A percentile compares a stretch with the other conserved stretches of the same genome.
Evolutionary conservation across 768 basidiomycete species (phyloP).

Genomic region (Termitomyces sp.): DNA sequence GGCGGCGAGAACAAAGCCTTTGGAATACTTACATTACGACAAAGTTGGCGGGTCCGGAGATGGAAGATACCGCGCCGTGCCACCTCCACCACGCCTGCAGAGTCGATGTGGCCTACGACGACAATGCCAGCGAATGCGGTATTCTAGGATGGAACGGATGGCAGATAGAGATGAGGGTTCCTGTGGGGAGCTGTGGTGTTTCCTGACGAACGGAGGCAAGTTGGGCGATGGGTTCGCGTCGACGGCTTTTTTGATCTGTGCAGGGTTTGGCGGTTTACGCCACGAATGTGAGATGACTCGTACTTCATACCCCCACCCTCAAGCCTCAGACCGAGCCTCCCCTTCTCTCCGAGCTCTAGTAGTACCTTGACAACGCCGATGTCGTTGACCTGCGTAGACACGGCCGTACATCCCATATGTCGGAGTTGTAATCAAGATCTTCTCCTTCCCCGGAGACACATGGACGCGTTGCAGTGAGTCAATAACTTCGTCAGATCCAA

Average conservation of each 20-base stretch:
- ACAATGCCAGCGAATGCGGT: constrained; percentile 89
- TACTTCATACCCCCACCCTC: constrained; percentile 80
- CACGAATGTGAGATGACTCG: constrained; percentile 15
- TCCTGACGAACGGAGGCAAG: constrained; percentile 95
- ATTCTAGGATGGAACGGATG: constrained; percentile 69
- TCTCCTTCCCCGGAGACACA: constrained; percentile 75
- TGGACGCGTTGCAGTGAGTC: constrained; percentile 91
- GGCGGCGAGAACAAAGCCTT: constrained; percentile 92
- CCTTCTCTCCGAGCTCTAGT: constrained; percentile 60
- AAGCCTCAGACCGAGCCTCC: constrained; percentile 70
- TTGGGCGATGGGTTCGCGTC: constrained; percentile 70
- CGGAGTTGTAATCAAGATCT: constrained; percentile 86
- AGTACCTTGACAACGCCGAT: constrained; percentile 76
- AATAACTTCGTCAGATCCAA: constrained; percentile 95
- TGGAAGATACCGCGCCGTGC: constrained; percentile 63
- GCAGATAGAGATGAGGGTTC: constrained; percentile 77
- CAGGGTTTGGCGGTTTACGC: background rate
- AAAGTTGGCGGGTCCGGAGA: constrained; percentile 81
- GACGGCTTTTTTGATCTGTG: constrained; percentile 68
- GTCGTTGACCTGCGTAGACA: constrained; percentile 95
- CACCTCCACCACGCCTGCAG: constrained; percentile 53
- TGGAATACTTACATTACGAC: constrained; percentile 94
- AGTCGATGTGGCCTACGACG: constrained; percentile 95
- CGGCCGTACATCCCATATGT: constrained; percentile 98
- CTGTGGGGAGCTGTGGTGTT: constrained; percentile 98